phyloP scores from a whole-genome alignment of 1,139 yeast genomes.

The Geotrichum phurueaensis region DNA sequence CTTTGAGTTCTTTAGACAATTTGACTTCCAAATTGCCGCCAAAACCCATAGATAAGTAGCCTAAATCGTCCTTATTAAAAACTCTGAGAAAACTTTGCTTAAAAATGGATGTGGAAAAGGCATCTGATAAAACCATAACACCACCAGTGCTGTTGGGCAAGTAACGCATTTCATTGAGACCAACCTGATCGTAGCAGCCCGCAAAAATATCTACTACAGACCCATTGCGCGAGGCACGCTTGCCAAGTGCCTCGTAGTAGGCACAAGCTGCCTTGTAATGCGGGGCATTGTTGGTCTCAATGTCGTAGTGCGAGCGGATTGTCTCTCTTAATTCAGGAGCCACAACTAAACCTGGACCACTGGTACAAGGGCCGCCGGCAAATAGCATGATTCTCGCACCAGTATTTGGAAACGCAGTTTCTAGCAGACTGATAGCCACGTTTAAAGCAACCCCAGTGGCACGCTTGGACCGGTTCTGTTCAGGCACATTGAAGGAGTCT shows the following conservation, averaged over 20 bases:
- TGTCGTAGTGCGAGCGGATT: conserved; percentile 89
- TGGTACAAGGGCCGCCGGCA: conserved; percentile 82
- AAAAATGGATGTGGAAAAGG: conserved; percentile 94
- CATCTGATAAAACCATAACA: conserved; percentile 81
- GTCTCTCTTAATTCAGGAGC: conserved; percentile 84
- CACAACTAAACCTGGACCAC: conserved; percentile 84
- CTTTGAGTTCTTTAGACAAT: conserved; percentile 82
- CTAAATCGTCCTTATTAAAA: conserved; percentile 73
- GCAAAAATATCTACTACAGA: conserved; percentile 92
- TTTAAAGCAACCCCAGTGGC: conserved; percentile 64
- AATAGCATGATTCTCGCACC: conserved; percentile 62
- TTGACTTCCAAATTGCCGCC: conserved; percentile 66
- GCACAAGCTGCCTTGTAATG: conserved; percentile 88
- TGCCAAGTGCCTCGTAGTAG: conserved; percentile 74
- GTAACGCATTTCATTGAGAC: conserved; percentile 93
- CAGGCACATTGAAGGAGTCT: conserved; percentile 49
- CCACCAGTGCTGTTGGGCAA: conserved; percentile 91
- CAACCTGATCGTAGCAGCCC: conserved; percentile 97
- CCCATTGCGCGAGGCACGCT: conserved; percentile 68
- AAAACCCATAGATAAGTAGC: conserved; percentile 72
- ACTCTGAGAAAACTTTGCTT: conserved; percentile 87
- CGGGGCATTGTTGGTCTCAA: conserved; percentile 50
- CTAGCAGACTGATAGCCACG: conserved; percentile 51
- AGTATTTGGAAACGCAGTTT: conserved; percentile 42
- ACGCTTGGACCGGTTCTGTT: conserved; percentile 47